Conservation (phyloP, 2,329 filamentous ascomycete species). For the Phialocephala subalpina region DNA sequence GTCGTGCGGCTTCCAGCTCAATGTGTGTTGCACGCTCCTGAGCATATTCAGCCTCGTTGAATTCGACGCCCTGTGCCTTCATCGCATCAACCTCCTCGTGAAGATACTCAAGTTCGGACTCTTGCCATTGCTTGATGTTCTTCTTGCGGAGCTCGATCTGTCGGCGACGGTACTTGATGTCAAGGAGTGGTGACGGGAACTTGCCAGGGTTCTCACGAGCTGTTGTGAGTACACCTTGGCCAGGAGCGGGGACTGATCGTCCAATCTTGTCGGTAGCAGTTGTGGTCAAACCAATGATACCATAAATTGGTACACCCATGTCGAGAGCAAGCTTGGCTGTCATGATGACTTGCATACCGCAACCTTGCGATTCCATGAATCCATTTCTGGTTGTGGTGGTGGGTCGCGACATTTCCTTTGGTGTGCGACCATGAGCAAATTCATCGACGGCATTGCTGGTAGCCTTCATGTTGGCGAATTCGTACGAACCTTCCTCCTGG, state of each 20-base stretch:
- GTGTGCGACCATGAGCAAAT: slow-evolving; percentile 92
- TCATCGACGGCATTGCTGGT: slow-evolving; percentile 98
- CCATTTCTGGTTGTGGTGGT: slow-evolving; percentile 96
- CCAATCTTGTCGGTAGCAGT: slow-evolving; percentile 99
- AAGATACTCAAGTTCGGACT: slow-evolving; percentile 91
- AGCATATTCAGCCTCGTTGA: slow-evolving; percentile 85
- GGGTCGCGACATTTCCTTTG: slow-evolving; percentile 96
- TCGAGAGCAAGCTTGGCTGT: slow-evolving; percentile 93
- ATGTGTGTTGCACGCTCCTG: slow-evolving; percentile 87
- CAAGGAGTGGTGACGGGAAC: slow-evolving; percentile 93
- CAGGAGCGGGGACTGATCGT: slow-evolving; percentile 93
- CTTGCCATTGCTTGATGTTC: slow-evolving; percentile 96
- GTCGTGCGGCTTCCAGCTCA: slow-evolving; percentile 84
- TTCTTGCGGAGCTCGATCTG: slow-evolving; percentile 94
- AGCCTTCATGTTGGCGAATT: slow-evolving; percentile 99
- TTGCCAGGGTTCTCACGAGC: slow-evolving; percentile 90
- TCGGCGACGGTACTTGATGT: slow-evolving; percentile 96
- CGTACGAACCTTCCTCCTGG: slow-evolving; percentile 98
- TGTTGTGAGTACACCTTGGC: slow-evolving; percentile 95
- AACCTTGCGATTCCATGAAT: slow-evolving; percentile 99
- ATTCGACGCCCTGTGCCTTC: slow-evolving; percentile 78
- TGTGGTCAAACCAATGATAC: slow-evolving; percentile 89
- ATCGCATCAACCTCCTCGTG: slow-evolving; percentile 93
- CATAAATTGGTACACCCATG: slow-evolving; percentile 98
- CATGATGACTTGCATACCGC: slow-evolving; percentile 99